Base-by-base conservation (phyloP, 2,329 filamentous ascomycete species). In the Claviceps humidiphila region DNA sequence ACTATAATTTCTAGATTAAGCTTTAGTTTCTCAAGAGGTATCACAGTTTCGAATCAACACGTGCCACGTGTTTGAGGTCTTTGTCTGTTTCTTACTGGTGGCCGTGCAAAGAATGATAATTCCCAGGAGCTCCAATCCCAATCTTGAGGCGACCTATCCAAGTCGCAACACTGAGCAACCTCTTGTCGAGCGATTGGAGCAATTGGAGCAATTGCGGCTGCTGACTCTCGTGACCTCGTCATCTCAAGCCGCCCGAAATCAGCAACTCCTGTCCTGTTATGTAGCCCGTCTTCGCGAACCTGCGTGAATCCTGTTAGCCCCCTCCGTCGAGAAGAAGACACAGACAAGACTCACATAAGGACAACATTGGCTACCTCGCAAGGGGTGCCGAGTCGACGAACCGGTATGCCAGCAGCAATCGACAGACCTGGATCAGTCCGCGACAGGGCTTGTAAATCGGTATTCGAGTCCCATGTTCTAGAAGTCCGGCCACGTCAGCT, bases 221-320 rank as follows among this genome's bases (percentile, higher is more conserved):
- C 22, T 13, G 20, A 44, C 24, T 22, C 5, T 7, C 20, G 20
- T 20, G 20, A 20, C 20, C 20, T 20, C 8, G 14, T 48, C 39
- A 55, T 22, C 49, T 53, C 14, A 53, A 34, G 7, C 53, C 53
- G 14, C 53, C 53, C 17, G 51, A 13, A 1, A 55, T 49, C 13
- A 55, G 39, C 14, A 55, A 34, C n/a, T 55, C 53, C 40, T 55
- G 53, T 7, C 53, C 53, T 3, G 53, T 55, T 34, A 55, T 51
- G 34, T 51, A 55, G 26, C 53, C 53, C 20, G 53, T 55, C 37
- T 49, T 55, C 7, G 51, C 51, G 24, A 55, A 53, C 51, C 53
- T 55, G 24, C 14, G 16, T 3, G 14, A 8, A n/a, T 11, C 1
- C 16, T 16, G 5, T 54, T 20, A 54, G 47, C 26, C 40, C 34